Conservation (phyloP, 2,329 filamentous ascomycete genomes). For the Thelonectria blattea region DNA sequence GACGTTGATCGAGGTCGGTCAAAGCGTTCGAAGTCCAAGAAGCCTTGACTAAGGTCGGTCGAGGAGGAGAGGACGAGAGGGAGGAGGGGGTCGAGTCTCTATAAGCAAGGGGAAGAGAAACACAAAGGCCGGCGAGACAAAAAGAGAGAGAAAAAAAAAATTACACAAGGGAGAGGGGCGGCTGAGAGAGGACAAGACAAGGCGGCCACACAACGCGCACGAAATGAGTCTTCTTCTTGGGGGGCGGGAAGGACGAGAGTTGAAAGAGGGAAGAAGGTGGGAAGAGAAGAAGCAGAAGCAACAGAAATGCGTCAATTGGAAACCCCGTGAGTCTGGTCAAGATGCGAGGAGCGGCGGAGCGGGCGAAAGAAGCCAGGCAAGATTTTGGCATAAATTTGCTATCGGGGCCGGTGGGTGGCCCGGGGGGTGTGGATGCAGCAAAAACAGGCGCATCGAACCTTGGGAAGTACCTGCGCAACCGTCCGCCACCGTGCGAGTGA, state of each 20-base stretch:
- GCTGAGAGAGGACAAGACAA: constrained; percentile 10
- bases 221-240: background rate
- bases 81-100: constrained; percentile 19
- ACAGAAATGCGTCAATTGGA: constrained; percentile 39
- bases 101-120: constrained; percentile 24
- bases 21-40: constrained; percentile 17
- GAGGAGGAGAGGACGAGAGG: constrained; percentile 16
- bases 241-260: constrained; percentile 14
- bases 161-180: constrained; percentile 15
- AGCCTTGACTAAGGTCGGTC: constrained; percentile 17
- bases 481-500: constrained; percentile 13
- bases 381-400: constrained; percentile 41
- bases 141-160: constrained; percentile 19
- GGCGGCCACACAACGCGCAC: constrained; percentile 12
- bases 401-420: constrained; percentile 38
- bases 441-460: background rate
- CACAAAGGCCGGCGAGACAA: constrained; percentile 17
- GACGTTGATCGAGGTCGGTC: constrained; percentile 14
- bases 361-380: constrained; percentile 27
- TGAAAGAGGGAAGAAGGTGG: constrained; percentile 15
- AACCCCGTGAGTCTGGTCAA: constrained; percentile 26
- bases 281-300: constrained; percentile 16
- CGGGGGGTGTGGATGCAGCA: constrained; percentile 22
- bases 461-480: constrained; percentile 8
- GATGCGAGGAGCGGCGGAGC: constrained; percentile 21